Base-by-base conservation (phyloP, 495 filamentous ascomycete genomes). In the Penicillium coprophilum region DNA sequence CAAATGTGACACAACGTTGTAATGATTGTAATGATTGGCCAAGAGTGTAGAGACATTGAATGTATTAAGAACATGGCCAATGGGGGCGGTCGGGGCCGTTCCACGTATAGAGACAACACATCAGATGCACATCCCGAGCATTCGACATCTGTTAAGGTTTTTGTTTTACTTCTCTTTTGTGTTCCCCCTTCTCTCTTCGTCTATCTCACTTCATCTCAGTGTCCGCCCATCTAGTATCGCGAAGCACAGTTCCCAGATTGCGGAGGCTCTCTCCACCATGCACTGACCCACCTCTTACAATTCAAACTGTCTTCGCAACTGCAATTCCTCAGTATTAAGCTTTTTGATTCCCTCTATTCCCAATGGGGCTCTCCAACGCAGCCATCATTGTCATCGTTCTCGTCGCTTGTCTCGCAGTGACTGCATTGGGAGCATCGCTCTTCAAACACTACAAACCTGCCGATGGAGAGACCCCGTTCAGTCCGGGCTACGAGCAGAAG, bases 371-470 rank as follows among this genome's bases (percentile, higher is more conserved):
- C 55, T 62, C 64, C 47, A 61, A 52, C 31, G 40, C 66, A 11
- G 72, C 71, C 38, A 63, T 77, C 59, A 77, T 77, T 49, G 74
- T 75, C 46, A 74, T 77, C 53, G 72, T 77, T 43, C 68, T 77
- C 17, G 70, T 72, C 46, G 67, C 55, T 55, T 77, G 72, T 31
- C 62, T 77, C 30, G 71, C 64, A 39, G 40, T 62, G 15, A 71
- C 71, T 15, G 66, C 67, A 4, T 51, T 79, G 27, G 64, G 67
- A 19, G 73, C 71, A 34, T 69, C 73, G 1, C 54, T 75, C 44
- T 67, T 67, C 60, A 63, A 62, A 4, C 66, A 72, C 50, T 68
- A 67, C 48, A 61, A 55, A n/a, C 72, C 72, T 13, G 46, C 44
- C 27, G 66, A 65, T 1, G 45, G 56, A 1, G 49, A 58, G 17